These are phyloP conservation scores for Babesia microti DNA, from an alignment of 169 alveolate species.

Conservation along the genomic window DNA sequence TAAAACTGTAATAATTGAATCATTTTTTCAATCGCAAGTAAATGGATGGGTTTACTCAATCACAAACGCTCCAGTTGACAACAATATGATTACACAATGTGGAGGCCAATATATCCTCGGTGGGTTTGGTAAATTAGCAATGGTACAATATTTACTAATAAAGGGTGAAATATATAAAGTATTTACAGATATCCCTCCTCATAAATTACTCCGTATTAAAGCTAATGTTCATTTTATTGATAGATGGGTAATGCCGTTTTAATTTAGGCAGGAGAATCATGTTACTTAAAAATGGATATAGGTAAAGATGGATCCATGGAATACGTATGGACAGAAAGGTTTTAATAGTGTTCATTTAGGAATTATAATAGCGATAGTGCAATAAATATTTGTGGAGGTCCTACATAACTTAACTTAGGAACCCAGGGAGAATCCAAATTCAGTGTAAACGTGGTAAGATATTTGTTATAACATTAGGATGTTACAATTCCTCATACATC, in stretches of 20 bases:
- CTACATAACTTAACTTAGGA: conserved; percentile 7
- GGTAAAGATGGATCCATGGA: conserved; percentile 41
- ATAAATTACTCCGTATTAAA: conserved; percentile 49
- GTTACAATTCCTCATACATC: conserved; percentile 40
- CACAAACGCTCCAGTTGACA: too few species aligned
- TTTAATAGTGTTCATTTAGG: conserved; percentile 1
- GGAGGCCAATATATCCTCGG: too few species aligned
- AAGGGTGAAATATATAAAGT: conserved; percentile 51
- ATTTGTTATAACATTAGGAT: conserved; percentile 5
- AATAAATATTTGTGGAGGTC: conserved; percentile 58
- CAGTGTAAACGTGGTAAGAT: conserved; percentile 26
- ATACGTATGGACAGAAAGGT: conserved; percentile 62
- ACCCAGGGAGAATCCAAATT: conserved; percentile 37
- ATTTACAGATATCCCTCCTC: conserved; percentile 56
- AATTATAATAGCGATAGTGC: conserved; percentile 20
- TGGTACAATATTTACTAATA: too few species aligned
- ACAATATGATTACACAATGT: too few species aligned
- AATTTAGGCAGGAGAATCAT: conserved; percentile 47
- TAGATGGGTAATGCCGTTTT: conserved; percentile 35
- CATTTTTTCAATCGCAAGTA: too few species aligned
- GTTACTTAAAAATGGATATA: conserved; percentile 47
- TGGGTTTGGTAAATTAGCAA: too few species aligned
- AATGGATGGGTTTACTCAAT: too few species aligned
- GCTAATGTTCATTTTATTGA: conserved; percentile 58
- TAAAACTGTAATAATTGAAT: too few species aligned